Conservation (phyloP, 495 filamentous ascomycete species). For the Aspergillus carlsbadensis region DNA sequence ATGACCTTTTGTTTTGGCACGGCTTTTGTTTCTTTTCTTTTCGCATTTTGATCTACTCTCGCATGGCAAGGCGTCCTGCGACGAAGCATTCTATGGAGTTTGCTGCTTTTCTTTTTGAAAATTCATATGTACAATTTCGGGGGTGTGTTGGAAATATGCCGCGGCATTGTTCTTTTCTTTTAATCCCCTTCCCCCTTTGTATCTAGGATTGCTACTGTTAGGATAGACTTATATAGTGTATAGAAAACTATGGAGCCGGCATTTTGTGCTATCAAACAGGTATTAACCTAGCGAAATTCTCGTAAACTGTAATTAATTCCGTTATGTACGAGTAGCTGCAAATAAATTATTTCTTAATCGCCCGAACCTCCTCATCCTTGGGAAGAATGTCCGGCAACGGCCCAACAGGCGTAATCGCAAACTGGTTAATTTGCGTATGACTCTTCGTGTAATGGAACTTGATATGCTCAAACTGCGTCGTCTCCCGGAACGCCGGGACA, state of each 20-base stretch:
- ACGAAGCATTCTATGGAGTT: slow-evolving; percentile 27
- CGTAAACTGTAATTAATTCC: no score
- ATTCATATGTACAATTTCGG: slow-evolving; percentile 14
- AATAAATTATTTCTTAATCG: slow-evolving; percentile 36
- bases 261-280: background rate
- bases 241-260: slow-evolving; percentile 3
- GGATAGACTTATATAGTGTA: slow-evolving; percentile 17
- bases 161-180: background rate
- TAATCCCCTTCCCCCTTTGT: slow-evolving; percentile 4
- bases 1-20: slow-evolving; percentile 6
- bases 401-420: slow-evolving; percentile 63
- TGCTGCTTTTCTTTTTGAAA: slow-evolving; percentile 5
- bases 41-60: slow-evolving; percentile 17
- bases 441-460: slow-evolving; percentile 72
- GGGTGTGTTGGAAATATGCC: background rate
- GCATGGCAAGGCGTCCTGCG: slow-evolving; percentile 42
- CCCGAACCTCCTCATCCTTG: slow-evolving; percentile 59
- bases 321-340: no score
- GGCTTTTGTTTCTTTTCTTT: background rate
- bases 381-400: slow-evolving; percentile 61
- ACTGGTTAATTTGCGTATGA: slow-evolving; percentile 67
- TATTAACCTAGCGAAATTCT: background rate
- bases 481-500: slow-evolving; percentile 57
- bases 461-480: slow-evolving; percentile 69
- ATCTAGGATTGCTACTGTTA: slow-evolving; percentile 6